A percentile compares a stretch with the other conserved stretches of the same genome.
Conservation (phyloP, 2,329 filamentous ascomycete genomes). For the Fusarium armeniacum region DNA sequence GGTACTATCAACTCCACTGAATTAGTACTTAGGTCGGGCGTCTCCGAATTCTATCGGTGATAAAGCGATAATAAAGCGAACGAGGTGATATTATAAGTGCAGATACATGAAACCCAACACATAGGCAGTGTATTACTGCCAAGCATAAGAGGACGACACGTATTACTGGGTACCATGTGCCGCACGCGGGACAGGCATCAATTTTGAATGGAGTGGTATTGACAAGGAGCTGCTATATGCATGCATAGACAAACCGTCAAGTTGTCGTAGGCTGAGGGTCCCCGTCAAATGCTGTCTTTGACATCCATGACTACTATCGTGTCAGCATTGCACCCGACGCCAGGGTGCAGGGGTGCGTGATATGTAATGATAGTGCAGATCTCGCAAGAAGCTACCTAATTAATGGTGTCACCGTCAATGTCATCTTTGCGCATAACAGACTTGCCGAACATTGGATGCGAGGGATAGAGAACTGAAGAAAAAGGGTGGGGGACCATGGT, state of each 20-base stretch:
- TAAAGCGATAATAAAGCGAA: slow-evolving; percentile 14
- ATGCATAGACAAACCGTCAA: slow-evolving; percentile 21
- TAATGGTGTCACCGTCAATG: slow-evolving; percentile 3
- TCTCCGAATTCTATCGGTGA: slow-evolving; percentile 31
- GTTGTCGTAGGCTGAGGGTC: slow-evolving; percentile 7
- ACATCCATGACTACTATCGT: slow-evolving; percentile 33
- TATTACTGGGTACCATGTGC: slow-evolving; percentile 16
- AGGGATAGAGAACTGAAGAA: background rate
- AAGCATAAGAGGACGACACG: slow-evolving; percentile 6
- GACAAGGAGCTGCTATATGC: slow-evolving; percentile 28
- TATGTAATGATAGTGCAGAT: slow-evolving; percentile 7
- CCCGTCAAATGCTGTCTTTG: slow-evolving; percentile 11
- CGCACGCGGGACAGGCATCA: slow-evolving; percentile 28
- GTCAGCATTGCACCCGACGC: slow-evolving; percentile 27
- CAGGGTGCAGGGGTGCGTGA: slow-evolving; percentile 35
- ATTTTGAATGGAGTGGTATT: slow-evolving; percentile 17
- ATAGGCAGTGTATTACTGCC: slow-evolving; percentile 8
- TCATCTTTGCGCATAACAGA: background rate
- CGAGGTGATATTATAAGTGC: slow-evolving; percentile 15
- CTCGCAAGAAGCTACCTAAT: slow-evolving; percentile 7
- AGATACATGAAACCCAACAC: slow-evolving; percentile 4
- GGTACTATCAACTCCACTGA: slow-evolving; percentile 13
- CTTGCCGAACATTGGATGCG: background rate
- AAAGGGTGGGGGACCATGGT: slow-evolving; percentile 1
- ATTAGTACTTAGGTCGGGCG: slow-evolving; percentile 11